These are phyloP conservation scores for Nannochloropsis oceanica DNA, from an alignment of 108 stramenopile species.

Conservation along the genomic window DNA sequence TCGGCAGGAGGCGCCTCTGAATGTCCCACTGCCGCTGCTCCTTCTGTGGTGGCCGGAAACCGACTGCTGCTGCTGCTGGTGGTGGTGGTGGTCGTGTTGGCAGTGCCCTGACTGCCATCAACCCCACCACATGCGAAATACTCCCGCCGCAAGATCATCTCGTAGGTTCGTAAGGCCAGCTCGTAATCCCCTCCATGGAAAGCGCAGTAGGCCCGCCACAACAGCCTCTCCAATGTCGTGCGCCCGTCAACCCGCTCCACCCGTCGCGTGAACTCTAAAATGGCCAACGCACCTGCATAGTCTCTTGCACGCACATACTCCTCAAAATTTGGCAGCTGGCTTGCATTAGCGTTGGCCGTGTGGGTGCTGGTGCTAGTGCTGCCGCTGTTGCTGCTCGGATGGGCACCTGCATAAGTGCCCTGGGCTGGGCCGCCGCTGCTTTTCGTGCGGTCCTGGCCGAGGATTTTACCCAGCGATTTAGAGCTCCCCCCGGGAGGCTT, in stretches of 20 bases:
- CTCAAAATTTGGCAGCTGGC: neutral
- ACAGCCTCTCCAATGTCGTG: slow-evolving; percentile 25
- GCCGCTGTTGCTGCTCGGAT: too few relatives aligned
- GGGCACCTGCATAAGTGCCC: too few relatives aligned
- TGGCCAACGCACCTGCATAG: slow-evolving; percentile 60
- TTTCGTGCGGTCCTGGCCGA: neutral
- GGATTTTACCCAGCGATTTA: neutral
- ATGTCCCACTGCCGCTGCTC: neutral
- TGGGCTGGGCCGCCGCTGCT: neutral
- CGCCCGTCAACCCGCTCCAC: slow-evolving; percentile 40
- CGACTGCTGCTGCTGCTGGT: neutral
- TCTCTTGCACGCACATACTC: slow-evolving; percentile 38
- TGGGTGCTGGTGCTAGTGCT: too few relatives aligned
- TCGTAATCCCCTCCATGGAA: slow-evolving; percentile 56
- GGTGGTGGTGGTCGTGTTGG: neutral
- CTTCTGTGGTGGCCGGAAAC: neutral
- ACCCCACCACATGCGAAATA: neutral
- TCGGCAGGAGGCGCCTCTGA: slow-evolving; percentile 34
- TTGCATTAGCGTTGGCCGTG: too few relatives aligned
- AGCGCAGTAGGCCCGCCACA: slow-evolving; percentile 59
- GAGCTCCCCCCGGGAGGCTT: neutral
- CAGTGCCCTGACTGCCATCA: neutral
- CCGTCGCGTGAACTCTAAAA: slow-evolving; percentile 48
- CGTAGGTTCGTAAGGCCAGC: slow-evolving; percentile 45
- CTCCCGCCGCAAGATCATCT: neutral